phyloP scores from a whole-genome alignment of 352 stramenopile species.

The Globisporangium takayamanum region DNA sequence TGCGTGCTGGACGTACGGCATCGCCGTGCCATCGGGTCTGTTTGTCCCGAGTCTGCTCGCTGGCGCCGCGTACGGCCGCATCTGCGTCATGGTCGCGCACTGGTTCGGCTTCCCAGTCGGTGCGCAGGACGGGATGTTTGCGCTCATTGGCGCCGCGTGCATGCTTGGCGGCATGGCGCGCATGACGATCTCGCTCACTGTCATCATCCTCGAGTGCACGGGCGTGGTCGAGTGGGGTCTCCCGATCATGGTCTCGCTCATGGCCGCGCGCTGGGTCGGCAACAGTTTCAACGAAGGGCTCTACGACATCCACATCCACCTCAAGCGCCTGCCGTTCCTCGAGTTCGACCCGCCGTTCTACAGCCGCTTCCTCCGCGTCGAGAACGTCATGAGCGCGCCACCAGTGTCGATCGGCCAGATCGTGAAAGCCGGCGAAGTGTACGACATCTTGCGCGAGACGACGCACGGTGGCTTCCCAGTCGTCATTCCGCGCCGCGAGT shows the following conservation, averaged over 20 bases:
- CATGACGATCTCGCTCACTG: slow-evolving; percentile 98
- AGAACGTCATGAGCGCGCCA: slow-evolving; percentile 74
- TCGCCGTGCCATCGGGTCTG: slow-evolving; percentile 94
- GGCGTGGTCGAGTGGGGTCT: slow-evolving; percentile 98
- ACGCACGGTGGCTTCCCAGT: slow-evolving; percentile 77
- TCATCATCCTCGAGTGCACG: slow-evolving; percentile 98
- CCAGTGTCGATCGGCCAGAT: slow-evolving; percentile 64
- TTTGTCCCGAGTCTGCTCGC: slow-evolving; percentile 96
- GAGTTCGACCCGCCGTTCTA: slow-evolving; percentile 92
- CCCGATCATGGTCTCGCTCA: slow-evolving; percentile 97
- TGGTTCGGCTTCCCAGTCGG: slow-evolving; percentile 55
- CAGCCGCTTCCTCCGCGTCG: slow-evolving; percentile 57
- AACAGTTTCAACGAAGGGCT: slow-evolving; percentile 98
- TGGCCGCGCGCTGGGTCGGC: slow-evolving; percentile 94
- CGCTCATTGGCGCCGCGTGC: slow-evolving; percentile 93
- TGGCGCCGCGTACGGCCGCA: slow-evolving; percentile 92
- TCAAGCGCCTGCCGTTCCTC: slow-evolving; percentile 96
- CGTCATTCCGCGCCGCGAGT: slow-evolving; percentile 37
- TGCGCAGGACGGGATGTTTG: slow-evolving; percentile 91
- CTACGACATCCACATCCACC: slow-evolving; percentile 98
- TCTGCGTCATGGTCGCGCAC: slow-evolving; percentile 66
- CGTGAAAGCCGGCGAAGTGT: slow-evolving; percentile 71
- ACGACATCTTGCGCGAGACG: slow-evolving; percentile 61
- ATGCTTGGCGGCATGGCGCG: slow-evolving; percentile 95
- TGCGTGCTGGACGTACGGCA: slow-evolving; percentile 94